Conservation (phyloP, 768 basidiomycete genomes). For the Lactarius vividus region DNA sequence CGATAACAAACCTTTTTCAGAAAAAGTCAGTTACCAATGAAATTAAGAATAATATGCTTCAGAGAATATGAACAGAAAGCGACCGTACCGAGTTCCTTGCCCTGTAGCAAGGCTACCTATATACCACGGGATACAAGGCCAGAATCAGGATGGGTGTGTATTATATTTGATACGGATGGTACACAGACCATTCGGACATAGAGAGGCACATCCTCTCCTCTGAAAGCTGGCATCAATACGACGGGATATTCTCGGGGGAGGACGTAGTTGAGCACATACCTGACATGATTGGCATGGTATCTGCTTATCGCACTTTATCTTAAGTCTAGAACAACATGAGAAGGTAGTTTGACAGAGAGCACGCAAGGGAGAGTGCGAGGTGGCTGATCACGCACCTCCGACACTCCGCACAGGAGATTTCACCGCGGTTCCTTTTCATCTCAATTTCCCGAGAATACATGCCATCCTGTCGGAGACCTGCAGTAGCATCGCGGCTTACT, state of each 20-base stretch:
- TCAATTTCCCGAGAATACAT: constrained; percentile 65
- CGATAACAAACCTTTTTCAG: constrained; percentile 54
- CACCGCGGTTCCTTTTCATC: constrained; percentile 67
- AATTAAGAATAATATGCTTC: background rate
- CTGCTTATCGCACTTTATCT: constrained; percentile 82
- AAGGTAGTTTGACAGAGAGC: constrained; percentile 6
- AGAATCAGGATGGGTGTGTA: constrained; percentile 6
- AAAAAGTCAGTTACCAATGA: background rate
- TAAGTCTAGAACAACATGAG: constrained; percentile 44
- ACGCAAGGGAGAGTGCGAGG: constrained; percentile 5
- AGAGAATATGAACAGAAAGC: too few relatives aligned
- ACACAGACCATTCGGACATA: constrained; percentile 67
- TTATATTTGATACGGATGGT: constrained; percentile 23
- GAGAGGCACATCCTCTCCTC: constrained; percentile 63
- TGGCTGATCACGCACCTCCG: constrained; percentile 56
- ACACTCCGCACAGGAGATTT: constrained; percentile 81
- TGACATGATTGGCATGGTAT: constrained; percentile 77
- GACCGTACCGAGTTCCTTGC: constrained; percentile 62
- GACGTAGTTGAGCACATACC: constrained; percentile 38
- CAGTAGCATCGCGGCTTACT: constrained; percentile 46
- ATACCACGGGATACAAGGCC: background rate
- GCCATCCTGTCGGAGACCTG: constrained; percentile 50
- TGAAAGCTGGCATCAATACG: constrained; percentile 28
- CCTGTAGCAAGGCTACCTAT: constrained; percentile 72
- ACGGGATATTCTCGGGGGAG: background rate